Percentiles rank a stretch among this genome's conserved stretches.
phyloP scores from a whole-genome alignment of 495 filamentous ascomycete genomes.

The Aspergillus coremiiformis region DNA sequence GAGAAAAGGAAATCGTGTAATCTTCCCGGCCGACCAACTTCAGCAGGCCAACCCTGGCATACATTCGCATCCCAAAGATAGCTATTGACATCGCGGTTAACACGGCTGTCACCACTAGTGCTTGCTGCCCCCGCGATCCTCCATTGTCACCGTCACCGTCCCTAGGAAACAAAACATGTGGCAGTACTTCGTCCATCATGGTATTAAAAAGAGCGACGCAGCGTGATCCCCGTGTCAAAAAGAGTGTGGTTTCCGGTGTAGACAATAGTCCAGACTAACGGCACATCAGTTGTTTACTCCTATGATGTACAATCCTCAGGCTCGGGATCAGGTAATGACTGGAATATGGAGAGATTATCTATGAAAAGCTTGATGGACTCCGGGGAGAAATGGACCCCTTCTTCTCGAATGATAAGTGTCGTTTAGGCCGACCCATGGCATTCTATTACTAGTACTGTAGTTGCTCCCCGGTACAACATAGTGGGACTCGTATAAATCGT shows the following conservation, averaged over 20 bases:
- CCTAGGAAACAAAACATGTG: constrained; percentile 16
- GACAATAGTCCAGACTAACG: neutral
- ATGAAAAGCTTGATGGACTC: neutral
- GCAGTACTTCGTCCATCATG: constrained; percentile 17
- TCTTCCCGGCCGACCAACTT: constrained; percentile 33
- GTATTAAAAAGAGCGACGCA: constrained; percentile 9
- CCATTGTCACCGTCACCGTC: constrained; percentile 13
- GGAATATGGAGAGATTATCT: neutral
- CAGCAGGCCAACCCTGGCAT: constrained; percentile 29
- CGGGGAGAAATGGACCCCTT: neutral
- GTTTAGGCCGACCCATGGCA: no score
- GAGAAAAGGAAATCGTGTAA: constrained; percentile 26
- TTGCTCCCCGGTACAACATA: no score
- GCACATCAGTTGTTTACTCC: neutral
- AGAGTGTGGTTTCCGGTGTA: constrained; percentile 1
- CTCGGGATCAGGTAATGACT: neutral
- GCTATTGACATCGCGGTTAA: constrained; percentile 23
- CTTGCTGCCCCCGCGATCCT: constrained; percentile 22
- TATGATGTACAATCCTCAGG: neutral
- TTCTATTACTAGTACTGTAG: no score
- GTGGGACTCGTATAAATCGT: no score
- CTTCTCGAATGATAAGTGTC: neutral
- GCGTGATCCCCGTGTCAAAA: neutral
- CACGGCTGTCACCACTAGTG: constrained; percentile 32
- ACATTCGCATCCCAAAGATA: constrained; percentile 29